These are phyloP conservation scores for Rhodosporidiobolus sp. DNA, from an alignment of 768 basidiomycete genomes.

Conservation along the genomic window DNA sequence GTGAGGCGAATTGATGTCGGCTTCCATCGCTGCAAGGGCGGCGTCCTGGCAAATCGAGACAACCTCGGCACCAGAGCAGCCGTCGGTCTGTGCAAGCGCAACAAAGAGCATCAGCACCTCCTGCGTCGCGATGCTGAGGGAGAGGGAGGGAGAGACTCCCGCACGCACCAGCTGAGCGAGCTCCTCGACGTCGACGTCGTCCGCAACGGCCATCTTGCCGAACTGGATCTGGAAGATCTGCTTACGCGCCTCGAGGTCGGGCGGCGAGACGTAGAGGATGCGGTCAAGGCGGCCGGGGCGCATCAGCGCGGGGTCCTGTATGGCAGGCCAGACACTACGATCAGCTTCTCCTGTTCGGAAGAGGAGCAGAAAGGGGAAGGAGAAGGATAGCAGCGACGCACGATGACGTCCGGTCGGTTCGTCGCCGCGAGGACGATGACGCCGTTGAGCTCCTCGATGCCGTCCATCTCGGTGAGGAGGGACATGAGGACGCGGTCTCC, in stretches of 20 bases:
- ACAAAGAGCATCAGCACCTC: not conserved
- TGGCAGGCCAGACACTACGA: no score
- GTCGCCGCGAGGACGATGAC: constrained; percentile 97
- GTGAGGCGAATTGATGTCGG: constrained; percentile 69
- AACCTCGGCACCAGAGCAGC: constrained; percentile 95
- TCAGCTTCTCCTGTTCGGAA: no score
- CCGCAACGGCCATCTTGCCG: constrained; percentile 69
- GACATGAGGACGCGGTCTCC: constrained; percentile 90
- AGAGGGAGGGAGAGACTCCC: not conserved
- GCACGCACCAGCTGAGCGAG: constrained; percentile 50
- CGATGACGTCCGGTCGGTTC: constrained; percentile 88
- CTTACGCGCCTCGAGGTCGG: constrained; percentile 69
- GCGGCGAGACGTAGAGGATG: constrained; percentile 89
- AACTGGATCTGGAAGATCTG: constrained; percentile 82
- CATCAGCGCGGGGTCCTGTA: constrained; percentile 88
- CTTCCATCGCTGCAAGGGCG: constrained; percentile 84
- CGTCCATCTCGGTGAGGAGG: constrained; percentile 96
- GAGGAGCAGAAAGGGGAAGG: not conserved
- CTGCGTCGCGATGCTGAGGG: not conserved
- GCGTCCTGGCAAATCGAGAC: constrained; percentile 92
- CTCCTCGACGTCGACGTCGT: constrained; percentile 61
- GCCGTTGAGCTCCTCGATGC: constrained; percentile 86
- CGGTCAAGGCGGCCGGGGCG: constrained; percentile 92
- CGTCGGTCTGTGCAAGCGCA: constrained; percentile 68
- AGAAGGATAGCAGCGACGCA: constrained; percentile 50